Evolutionary conservation across 2,329 filamentous ascomycete genomes (phyloP).

Genomic region (Shiraia sp.): DNA sequence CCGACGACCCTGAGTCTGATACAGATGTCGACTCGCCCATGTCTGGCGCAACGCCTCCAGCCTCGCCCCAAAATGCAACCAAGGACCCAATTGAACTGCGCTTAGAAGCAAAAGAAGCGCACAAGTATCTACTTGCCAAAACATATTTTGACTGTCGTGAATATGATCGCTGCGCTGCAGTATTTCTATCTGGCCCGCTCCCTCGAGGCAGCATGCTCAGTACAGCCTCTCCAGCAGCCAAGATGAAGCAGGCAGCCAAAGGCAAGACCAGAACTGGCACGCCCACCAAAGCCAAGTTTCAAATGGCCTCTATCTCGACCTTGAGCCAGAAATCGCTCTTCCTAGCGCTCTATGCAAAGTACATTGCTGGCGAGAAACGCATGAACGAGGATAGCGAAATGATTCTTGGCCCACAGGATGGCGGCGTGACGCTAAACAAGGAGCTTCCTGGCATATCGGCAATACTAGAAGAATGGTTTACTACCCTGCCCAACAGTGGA

Average conservation of each 20-base stretch:
- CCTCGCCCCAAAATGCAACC: conserved; percentile 54
- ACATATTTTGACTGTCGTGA: conserved; percentile 94
- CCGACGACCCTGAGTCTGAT: conserved; percentile 61
- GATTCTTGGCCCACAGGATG: conserved; percentile 91
- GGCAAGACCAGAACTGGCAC: conserved; percentile 58
- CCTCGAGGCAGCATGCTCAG: conserved; percentile 67
- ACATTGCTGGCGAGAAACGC: conserved; percentile 90
- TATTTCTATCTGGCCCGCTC: conserved; percentile 81
- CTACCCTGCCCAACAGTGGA: conserved; percentile 61
- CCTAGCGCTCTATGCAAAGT: conserved; percentile 87
- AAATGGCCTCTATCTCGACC: conserved; percentile 46
- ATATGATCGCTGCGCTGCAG: conserved; percentile 88
- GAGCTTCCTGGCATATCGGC: conserved; percentile 77
- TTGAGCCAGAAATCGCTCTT: conserved; percentile 93
- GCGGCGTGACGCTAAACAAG: conserved; percentile 81
- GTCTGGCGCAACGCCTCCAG: conserved; percentile 54
- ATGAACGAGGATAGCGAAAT: conserved; percentile 97
- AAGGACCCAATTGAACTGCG: conserved; percentile 71
- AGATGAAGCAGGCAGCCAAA: conserved; percentile 54
- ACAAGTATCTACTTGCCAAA: conserved; percentile 87
- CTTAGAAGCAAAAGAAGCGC: conserved; percentile 77
- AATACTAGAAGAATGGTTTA: conserved; percentile 80
- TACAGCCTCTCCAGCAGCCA: conserved; percentile 36
- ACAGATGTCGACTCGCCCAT: conserved; percentile 63
- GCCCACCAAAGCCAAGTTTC: conserved; percentile 40